These are phyloP conservation scores for Zygoascus flipseniorum DNA, from an alignment of 805 yeast genomes.

Conservation along the genomic window DNA sequence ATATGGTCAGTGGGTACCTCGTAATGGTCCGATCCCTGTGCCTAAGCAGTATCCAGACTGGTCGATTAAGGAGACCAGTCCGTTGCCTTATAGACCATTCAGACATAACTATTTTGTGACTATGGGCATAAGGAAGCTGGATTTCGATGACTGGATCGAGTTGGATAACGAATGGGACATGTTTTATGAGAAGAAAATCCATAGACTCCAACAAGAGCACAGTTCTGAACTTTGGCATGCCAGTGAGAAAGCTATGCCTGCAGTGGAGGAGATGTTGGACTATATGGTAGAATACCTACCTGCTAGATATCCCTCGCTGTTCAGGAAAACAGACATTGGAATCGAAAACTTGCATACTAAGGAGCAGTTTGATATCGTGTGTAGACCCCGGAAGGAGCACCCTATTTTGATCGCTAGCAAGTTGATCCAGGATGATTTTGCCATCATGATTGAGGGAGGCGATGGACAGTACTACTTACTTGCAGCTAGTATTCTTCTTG, in stretches of 20 bases:
- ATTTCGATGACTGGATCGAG: conserved; percentile 56
- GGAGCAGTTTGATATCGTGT: conserved; percentile 48
- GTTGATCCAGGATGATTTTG: conserved; percentile 71
- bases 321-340: conserved; percentile 43
- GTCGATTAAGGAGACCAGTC: conserved; percentile 42
- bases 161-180: conserved; percentile 57
- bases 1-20: conserved; percentile 5
- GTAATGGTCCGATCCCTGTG: conserved; percentile 36
- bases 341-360: conserved; percentile 53
- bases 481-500: conserved; percentile 73
- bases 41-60: conserved; percentile 43
- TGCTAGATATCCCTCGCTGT: conserved; percentile 54
- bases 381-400: conserved; percentile 51
- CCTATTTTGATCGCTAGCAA: conserved; percentile 56
- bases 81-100: conserved; percentile 60
- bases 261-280: conserved; percentile 48
- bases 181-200: conserved; percentile 44
- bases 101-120: conserved; percentile 55
- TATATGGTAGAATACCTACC: conserved; percentile 51
- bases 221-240: conserved; percentile 15
- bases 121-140: conserved; percentile 62
- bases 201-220: conserved; percentile 35
- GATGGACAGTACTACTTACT: conserved; percentile 53
- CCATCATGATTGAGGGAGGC: conserved; percentile 47
- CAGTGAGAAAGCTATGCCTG: conserved; percentile 52